Base-by-base conservation (phyloP, 352 stramenopile genomes). In the Stephanocyclus meneghinianus region DNA sequence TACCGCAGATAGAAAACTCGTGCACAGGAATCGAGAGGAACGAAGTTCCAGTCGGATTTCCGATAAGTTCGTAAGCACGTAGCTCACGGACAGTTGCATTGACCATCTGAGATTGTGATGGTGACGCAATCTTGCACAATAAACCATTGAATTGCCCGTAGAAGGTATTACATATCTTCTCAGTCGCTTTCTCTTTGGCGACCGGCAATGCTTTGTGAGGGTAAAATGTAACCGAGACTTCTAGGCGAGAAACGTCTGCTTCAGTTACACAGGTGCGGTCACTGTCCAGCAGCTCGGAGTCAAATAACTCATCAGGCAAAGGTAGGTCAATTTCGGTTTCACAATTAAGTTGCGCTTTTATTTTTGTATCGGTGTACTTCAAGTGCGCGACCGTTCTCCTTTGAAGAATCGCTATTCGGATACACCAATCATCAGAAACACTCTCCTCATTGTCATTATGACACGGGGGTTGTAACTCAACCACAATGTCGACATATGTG, bases 161-260 rank as follows among this genome's bases (percentile, higher is more conserved):
- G 71, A 83, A 75, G 13, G 71, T 62, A 30, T 59, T 70, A 48
- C 80, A 71, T 1, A 15, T 42, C 7, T 61, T 37, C 37, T 51
- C 50, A 32, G 21, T 29, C 56, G 45, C 47, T 40, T 37, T 11
- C 21, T 63, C 15, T 2, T 74, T 48, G 45, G 72, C 62, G 15
- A 81, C 66, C 26, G 80, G 74, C 15, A 87, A 62, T 30, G 74
- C 63, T 0, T 56, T 21, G 71, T 87, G 80, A 61, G 80, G 74
- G 45, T 35, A 74, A 74, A 83, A 83, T 68, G 80, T 82, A 47
- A 83, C 74, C 18, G 74, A 87, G 2, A 50, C 65, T 72, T 87
- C 80, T 15, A 57, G 30, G 37, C 59, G 40, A 30, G 26, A 47
- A 63, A 78, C 48, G 30, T 35, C 61, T 16, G 44, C 47, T 64